Percentiles rank a stretch among this genome's conserved stretches.
Evolutionary conservation across 495 filamentous ascomycete genomes (phyloP).

Genomic region (Bryoglossum gracile): DNA sequence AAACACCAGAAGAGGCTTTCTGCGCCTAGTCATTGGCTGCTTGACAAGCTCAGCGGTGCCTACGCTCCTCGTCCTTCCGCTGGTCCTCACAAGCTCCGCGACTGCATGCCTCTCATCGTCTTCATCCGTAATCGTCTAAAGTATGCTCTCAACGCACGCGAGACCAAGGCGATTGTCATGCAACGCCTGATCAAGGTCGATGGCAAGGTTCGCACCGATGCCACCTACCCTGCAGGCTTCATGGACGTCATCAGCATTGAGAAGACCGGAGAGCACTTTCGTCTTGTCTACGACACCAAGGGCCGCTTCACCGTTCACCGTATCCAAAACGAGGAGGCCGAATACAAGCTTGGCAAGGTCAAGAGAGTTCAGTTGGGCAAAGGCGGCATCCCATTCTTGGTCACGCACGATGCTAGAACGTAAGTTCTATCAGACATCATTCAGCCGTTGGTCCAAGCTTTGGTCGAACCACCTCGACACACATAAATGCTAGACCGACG

Average conservation of each 20-base stretch:
- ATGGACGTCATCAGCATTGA: constrained; percentile 99
- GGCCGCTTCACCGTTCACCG: constrained; percentile 99
- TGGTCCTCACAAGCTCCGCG: constrained; percentile 98
- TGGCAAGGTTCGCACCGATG: constrained; percentile 97
- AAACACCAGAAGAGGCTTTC: constrained; percentile 99
- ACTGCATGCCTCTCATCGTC: constrained; percentile 98
- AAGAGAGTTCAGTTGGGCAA: constrained; percentile 98
- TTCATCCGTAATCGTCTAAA: constrained; percentile 99
- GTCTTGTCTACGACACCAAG: constrained; percentile 99
- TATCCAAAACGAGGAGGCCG: constrained; percentile 93
- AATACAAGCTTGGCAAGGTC: constrained; percentile 99
- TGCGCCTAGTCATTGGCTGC: constrained; percentile 97
- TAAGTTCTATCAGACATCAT: constrained; percentile 90
- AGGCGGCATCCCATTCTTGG: constrained; percentile 99
- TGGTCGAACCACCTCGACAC: constrained; percentile 56
- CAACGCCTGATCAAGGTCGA: constrained; percentile 99
- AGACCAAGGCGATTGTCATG: constrained; percentile 97
- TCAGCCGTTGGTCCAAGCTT: constrained; percentile 99
- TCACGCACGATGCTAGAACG: constrained; percentile 99
- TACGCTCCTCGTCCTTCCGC: constrained; percentile 94
- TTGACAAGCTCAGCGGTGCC: constrained; percentile 97
- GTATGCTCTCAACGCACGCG: constrained; percentile 98
- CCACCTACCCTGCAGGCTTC: constrained; percentile 95
- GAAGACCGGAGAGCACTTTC: constrained; percentile 99
- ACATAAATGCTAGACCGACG: constrained; percentile 34